Conservation (phyloP, 306 rosid species). For the Erythrophleum fordii region DNA sequence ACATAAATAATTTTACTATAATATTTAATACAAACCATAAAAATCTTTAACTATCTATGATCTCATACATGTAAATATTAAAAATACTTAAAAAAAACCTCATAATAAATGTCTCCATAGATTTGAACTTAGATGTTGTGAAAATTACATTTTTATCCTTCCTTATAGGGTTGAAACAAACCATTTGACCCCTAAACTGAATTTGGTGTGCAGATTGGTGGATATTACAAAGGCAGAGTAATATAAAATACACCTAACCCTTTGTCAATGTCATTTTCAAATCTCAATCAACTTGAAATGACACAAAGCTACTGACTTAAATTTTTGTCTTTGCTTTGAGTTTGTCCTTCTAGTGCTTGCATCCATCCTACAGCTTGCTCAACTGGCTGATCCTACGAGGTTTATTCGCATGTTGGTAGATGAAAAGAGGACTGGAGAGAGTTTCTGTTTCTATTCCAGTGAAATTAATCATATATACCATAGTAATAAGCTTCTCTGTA, state of each 20-base stretch:
- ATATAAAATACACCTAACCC: neutral
- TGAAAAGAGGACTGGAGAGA: neutral
- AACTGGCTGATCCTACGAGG: neutral
- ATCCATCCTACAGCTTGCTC: neutral
- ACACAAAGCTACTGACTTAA: neutral
- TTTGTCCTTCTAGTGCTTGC: neutral
- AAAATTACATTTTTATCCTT: too few relatives aligned
- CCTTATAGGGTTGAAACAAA: too few relatives aligned
- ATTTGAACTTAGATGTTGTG: neutral
- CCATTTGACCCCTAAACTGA: neutral
- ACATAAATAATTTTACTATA: neutral
- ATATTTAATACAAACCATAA: neutral
- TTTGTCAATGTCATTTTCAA: neutral
- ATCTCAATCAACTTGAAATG: neutral
- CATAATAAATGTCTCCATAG: neutral
- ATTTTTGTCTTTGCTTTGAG: neutral
- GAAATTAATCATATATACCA: neutral
- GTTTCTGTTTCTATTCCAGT: neutral
- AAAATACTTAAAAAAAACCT: neutral
- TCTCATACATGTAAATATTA: neutral
- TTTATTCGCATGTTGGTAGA: neutral
- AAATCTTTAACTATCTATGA: neutral
- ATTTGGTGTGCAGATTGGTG: neutral
- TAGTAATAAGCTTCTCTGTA: too few relatives aligned
- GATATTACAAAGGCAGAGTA: slow-evolving; percentile 1